A percentile compares a stretch with the other conserved stretches of the same genome.
These are phyloP conservation scores for Phytophthora constricta DNA, from an alignment of 352 stramenopile species.

Conservation along the genomic window DNA sequence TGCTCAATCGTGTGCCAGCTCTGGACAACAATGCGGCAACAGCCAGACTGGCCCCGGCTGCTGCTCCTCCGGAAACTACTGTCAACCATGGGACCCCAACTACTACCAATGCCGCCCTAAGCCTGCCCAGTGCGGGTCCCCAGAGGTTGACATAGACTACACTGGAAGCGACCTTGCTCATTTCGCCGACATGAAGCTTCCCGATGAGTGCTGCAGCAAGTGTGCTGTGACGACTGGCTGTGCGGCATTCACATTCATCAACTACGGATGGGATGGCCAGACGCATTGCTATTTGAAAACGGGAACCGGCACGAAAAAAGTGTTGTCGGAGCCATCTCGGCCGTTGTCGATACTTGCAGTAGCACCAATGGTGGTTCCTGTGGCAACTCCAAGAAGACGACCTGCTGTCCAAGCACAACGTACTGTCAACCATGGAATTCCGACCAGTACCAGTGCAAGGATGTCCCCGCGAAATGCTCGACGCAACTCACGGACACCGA, in stretches of 20 bases:
- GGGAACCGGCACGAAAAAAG: slow-evolving; percentile 16
- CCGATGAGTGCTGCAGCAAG: slow-evolving; percentile 15
- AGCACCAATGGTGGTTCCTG: slow-evolving; percentile 9
- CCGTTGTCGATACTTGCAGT: slow-evolving; percentile 13
- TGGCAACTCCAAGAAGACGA: slow-evolving; percentile 8
- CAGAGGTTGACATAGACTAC: slow-evolving; percentile 43
- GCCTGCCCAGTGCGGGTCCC: slow-evolving; percentile 35
- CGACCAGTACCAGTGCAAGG: slow-evolving; percentile 53
- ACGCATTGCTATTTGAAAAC: slow-evolving; percentile 33
- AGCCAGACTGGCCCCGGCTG: slow-evolving; percentile 22
- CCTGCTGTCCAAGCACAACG: slow-evolving; percentile 3
- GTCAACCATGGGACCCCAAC: slow-evolving; percentile 45
- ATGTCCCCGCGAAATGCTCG: slow-evolving; percentile 38
- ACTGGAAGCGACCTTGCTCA: slow-evolving; percentile 44
- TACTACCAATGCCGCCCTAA: slow-evolving; percentile 53
- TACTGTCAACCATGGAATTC: slow-evolving; percentile 34
- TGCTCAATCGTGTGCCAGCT: background rate
- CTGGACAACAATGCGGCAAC: slow-evolving; percentile 37
- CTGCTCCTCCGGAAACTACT: slow-evolving; percentile 51
- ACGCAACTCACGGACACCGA: slow-evolving; percentile 40
- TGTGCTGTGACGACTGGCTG: slow-evolving; percentile 17
- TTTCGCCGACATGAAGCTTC: slow-evolving; percentile 27
- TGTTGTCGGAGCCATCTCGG: slow-evolving; percentile 22
- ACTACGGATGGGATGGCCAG: slow-evolving; percentile 26
- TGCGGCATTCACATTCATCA: slow-evolving; percentile 32